Percentiles rank a stretch among this genome's conserved stretches.
phyloP scores from a whole-genome alignment of 2,329 filamentous ascomycete genomes.

The Zarea fungicola region DNA sequence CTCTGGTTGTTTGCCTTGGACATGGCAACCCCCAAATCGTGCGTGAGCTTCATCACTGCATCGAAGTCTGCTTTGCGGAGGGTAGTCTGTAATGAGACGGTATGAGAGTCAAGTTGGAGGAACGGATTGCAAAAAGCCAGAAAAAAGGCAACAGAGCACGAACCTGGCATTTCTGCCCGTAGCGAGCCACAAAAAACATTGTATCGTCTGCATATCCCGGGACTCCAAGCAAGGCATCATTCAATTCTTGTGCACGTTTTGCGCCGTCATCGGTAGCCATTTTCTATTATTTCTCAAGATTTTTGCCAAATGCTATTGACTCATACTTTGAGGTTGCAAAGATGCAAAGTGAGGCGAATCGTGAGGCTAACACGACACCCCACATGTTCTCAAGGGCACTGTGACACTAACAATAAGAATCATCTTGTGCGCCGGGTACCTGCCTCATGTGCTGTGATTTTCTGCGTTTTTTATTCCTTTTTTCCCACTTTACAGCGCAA shows the following conservation, averaged over 20 bases:
- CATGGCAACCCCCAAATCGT: conserved; percentile 18
- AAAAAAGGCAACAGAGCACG: too few relatives aligned
- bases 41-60: conserved; percentile 18
- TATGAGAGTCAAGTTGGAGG: neutral
- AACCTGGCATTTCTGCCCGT: conserved; percentile 22
- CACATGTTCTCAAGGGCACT: too few relatives aligned
- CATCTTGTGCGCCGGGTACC: too few relatives aligned
- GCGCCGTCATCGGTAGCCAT: conserved; percentile 15
- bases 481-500: neutral
- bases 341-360: too few relatives aligned
- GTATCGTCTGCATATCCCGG: conserved; percentile 27
- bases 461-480: neutral
- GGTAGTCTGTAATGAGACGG: conserved; percentile 15
- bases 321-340: neutral
- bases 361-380: conserved; percentile 1
- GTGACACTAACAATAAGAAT: too few relatives aligned
- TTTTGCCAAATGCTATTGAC: neutral
- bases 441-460: too few relatives aligned
- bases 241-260: conserved; percentile 23
- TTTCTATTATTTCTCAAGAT: neutral
- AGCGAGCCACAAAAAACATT: conserved; percentile 26
- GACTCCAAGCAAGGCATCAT: conserved; percentile 22
- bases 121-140: neutral
- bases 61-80: conserved; percentile 23
- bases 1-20: conserved; percentile 8